phyloP scores from a whole-genome alignment of 768 basidiomycete species.

The Boletus fagicola region DNA sequence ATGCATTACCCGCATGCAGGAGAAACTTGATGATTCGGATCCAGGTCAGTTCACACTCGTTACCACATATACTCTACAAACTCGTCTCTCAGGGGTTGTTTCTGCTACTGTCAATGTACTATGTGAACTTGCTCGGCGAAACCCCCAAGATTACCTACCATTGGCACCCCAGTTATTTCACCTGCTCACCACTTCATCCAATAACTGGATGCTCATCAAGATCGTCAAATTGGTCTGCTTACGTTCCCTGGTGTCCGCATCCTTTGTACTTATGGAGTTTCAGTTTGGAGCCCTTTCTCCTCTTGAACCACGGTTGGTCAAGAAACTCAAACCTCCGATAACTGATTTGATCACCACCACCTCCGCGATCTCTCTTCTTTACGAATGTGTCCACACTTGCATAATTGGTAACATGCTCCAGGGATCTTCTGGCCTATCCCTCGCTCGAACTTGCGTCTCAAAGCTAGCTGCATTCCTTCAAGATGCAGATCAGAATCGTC shows the following conservation, averaged over 20 bases:
- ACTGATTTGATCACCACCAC: slow-evolving; percentile 96
- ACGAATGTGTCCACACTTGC: slow-evolving; percentile 98
- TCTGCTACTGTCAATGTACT: slow-evolving; percentile 91
- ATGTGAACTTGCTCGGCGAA: slow-evolving; percentile 83
- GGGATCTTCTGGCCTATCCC: slow-evolving; percentile 66
- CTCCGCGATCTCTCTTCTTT: slow-evolving; percentile 90
- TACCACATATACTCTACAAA: neutral
- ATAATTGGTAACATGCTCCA: slow-evolving; percentile 97
- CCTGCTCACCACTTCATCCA: slow-evolving; percentile 87
- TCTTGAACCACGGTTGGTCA: slow-evolving; percentile 88
- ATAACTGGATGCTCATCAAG: slow-evolving; percentile 99
- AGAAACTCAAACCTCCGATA: slow-evolving; percentile 91
- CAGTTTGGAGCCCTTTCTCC: slow-evolving; percentile 95
- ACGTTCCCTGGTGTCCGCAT: neutral
- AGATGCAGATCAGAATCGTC: slow-evolving; percentile 94
- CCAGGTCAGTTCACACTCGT: slow-evolving; percentile 42
- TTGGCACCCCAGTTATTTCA: slow-evolving; percentile 93
- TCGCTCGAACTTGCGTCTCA: slow-evolving; percentile 87
- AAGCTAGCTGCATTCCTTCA: slow-evolving; percentile 91
- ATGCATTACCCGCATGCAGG: slow-evolving; percentile 68
- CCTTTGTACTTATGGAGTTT: neutral
- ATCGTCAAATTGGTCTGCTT: slow-evolving; percentile 85
- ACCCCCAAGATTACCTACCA: slow-evolving; percentile 76
- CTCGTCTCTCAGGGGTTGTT: slow-evolving; percentile 66
- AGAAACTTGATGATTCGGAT: slow-evolving; percentile 79